Conservation (phyloP, 2,329 filamentous ascomycete species). For the Fusarium transvaalense region DNA sequence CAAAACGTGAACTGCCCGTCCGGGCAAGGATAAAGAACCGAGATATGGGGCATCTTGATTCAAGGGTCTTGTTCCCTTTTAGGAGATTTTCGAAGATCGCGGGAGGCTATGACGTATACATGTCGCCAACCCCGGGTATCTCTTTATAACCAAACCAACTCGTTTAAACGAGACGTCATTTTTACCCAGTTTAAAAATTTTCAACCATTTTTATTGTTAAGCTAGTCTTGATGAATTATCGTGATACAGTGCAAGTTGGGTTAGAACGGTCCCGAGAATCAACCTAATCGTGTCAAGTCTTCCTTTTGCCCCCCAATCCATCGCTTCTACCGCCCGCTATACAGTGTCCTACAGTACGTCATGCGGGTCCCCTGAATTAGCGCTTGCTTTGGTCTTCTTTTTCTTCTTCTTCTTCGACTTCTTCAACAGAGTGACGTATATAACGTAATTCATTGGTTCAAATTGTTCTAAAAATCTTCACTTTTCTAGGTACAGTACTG, state of each 20-base stretch:
- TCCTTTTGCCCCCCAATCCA: neutral
- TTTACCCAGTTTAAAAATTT: conserved; percentile 30
- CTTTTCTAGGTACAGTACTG: too few relatives aligned
- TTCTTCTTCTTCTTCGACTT: too few relatives aligned
- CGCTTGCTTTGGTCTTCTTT: neutral
- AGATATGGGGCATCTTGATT: conserved; percentile 22
- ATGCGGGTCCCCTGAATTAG: conserved; percentile 24
- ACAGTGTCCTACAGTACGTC: conserved; percentile 17
- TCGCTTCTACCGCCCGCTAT: neutral
- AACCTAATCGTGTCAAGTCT: neutral
- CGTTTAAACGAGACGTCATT: conserved; percentile 26
- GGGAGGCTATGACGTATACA: conserved; percentile 22
- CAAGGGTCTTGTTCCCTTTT: conserved; percentile 22
- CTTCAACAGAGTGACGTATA: conserved; percentile 19
- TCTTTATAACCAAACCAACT: neutral
- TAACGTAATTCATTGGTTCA: neutral
- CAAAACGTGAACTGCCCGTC: neutral
- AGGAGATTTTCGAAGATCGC: conserved; percentile 28
- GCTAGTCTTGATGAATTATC: neutral
- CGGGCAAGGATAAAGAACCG: conserved; percentile 30
- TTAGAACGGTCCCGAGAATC: neutral
- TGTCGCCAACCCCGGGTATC: conserved; percentile 1
- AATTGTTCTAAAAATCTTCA: conserved; percentile 9
- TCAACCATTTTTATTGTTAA: neutral
- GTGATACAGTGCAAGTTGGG: neutral